These are phyloP conservation scores for Pseudocercospora vitis DNA, from an alignment of 2,329 filamentous ascomycete genomes.

Conservation along the genomic window DNA sequence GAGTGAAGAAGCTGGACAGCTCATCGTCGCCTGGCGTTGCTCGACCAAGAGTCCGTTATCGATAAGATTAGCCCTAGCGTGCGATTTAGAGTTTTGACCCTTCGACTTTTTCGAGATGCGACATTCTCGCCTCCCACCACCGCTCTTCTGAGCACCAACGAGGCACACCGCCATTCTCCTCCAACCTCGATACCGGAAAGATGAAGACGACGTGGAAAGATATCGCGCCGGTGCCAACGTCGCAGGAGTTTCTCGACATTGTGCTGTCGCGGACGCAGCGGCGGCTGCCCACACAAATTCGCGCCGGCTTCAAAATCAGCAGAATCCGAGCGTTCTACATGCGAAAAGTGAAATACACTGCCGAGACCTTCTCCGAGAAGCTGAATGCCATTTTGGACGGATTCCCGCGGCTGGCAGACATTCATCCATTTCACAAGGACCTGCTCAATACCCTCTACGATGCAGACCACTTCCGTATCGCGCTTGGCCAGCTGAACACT, in stretches of 20 bases:
- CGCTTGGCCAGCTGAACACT: constrained; percentile 91
- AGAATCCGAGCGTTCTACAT: constrained; percentile 96
- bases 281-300: constrained; percentile 90
- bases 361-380: constrained; percentile 96
- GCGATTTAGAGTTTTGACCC: neutral
- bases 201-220: constrained; percentile 65
- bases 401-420: constrained; percentile 89
- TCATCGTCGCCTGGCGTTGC: neutral
- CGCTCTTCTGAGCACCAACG: neutral
- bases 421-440: constrained; percentile 90
- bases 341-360: constrained; percentile 95
- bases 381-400: constrained; percentile 85
- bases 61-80: neutral
- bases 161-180: neutral
- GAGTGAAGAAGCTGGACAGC: neutral
- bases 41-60: too few species aligned
- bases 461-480: constrained; percentile 96
- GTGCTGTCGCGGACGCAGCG: constrained; percentile 91
- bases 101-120: neutral
- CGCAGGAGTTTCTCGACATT: constrained; percentile 96
- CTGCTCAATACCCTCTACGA: constrained; percentile 98
- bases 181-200: constrained; percentile 23
- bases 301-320: constrained; percentile 92
- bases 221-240: constrained; percentile 63
- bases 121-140: neutral